Conservation (phyloP, 176 grass and related monocot species). For the Aegilops longissima region DNA sequence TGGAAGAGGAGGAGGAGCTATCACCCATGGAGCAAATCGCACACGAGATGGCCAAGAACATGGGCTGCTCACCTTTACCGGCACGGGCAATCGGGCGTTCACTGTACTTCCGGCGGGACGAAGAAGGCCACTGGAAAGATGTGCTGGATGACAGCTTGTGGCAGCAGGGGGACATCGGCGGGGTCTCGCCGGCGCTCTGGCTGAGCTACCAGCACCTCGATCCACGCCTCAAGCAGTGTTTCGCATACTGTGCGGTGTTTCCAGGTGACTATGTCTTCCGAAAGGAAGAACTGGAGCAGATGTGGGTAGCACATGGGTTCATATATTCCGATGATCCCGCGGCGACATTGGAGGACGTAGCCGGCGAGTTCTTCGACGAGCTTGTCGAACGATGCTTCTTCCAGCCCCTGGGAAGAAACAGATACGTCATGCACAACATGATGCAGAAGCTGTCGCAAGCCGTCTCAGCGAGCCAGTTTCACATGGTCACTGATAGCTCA, state of each 20-base stretch:
- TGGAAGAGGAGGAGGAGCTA: not conserved
- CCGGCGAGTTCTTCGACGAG: constrained; percentile 28
- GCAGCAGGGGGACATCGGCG: not conserved
- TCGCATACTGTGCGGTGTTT: constrained; percentile 38
- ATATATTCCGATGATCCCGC: constrained; percentile 10
- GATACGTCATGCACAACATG: not conserved
- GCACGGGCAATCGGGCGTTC: constrained; percentile 3
- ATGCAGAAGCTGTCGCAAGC: constrained; percentile 10
- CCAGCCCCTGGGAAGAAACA: constrained; percentile 10
- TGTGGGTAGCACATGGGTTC: constrained; percentile 40
- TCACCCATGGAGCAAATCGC: constrained; percentile 25
- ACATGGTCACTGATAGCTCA: constrained; percentile 33
- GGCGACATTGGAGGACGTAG: constrained; percentile 19
- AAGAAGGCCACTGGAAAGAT: constrained; percentile 35
- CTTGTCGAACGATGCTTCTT: constrained; percentile 35
- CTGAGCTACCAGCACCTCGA: constrained; percentile 47
- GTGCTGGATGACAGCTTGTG: constrained; percentile 31
- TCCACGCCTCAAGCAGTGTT: constrained; percentile 45
- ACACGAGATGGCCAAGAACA: constrained; percentile 10
- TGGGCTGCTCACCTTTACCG: constrained; percentile 2
- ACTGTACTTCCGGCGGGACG: constrained; percentile 7
- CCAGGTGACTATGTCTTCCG: constrained; percentile 16
- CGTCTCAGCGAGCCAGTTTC: not conserved
- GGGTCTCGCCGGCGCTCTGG: constrained; percentile 29
- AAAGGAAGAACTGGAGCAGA: constrained; percentile 40